These are phyloP conservation scores for Westerdykella aurantiaca DNA, from an alignment of 2,329 filamentous ascomycete species.

Conservation along the genomic window DNA sequence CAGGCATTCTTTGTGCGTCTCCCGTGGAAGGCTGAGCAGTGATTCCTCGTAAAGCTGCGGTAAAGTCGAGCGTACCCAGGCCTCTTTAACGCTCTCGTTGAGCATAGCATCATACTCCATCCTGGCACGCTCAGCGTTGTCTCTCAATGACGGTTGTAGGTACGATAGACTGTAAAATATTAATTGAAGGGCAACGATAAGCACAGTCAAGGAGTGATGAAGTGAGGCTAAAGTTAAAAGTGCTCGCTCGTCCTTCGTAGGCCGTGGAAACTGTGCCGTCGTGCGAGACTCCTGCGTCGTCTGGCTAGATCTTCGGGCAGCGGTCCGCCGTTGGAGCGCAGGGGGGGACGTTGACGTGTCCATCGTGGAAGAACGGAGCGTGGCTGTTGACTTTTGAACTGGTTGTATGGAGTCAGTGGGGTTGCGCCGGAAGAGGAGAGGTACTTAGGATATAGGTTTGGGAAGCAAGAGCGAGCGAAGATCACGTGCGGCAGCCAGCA, in stretches of 20 bases:
- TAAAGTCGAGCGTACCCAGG: background rate
- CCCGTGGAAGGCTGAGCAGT: constrained; percentile 1
- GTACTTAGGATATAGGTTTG: too few species aligned
- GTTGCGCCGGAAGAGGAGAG: too few species aligned
- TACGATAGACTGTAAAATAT: background rate
- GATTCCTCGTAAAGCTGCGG: background rate
- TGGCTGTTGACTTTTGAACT: too few species aligned
- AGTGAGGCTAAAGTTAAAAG: constrained; percentile 6
- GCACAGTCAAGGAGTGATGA: constrained; percentile 1
- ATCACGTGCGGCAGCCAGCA: background rate
- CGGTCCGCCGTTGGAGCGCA: too few species aligned
- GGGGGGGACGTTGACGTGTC: too few species aligned
- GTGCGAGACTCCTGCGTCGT: too few species aligned
- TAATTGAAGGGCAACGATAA: background rate
- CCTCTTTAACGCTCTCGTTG: background rate
- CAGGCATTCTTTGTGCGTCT: constrained; percentile 23
- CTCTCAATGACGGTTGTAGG: background rate
- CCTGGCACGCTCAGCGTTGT: background rate
- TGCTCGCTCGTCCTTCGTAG: constrained; percentile 1
- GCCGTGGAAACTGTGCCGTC: background rate
- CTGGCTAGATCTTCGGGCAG: too few species aligned
- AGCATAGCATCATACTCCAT: background rate
- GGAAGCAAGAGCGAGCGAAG: background rate
- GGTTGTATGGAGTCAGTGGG: too few species aligned
- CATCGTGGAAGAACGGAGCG: too few species aligned